A percentile compares a stretch with the other conserved stretches of the same genome.
phyloP scores from a whole-genome alignment of 805 yeast species.

The Candida multigemmis region DNA sequence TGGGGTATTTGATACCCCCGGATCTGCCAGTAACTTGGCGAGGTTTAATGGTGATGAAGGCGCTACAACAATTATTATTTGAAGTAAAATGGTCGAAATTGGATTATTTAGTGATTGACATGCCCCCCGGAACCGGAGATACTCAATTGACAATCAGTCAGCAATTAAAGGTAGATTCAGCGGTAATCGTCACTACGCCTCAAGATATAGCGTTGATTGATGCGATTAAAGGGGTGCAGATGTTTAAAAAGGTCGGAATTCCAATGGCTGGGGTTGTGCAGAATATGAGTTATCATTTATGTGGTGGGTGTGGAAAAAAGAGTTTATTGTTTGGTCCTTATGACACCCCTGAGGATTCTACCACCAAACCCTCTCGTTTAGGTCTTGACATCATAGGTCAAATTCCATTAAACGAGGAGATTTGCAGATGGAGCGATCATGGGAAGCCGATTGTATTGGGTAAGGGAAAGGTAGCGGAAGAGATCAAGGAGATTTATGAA shows the following conservation, averaged over 20 bases:
- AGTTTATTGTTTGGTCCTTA: too few relatives aligned
- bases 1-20: constrained; percentile 70
- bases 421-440: constrained; percentile 51
- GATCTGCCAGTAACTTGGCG: constrained; percentile 76
- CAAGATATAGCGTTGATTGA: constrained; percentile 80
- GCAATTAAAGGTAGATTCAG: constrained; percentile 67
- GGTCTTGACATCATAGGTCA: constrained; percentile 50
- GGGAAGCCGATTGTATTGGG: constrained; percentile 57
- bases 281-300: constrained; percentile 70
- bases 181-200: constrained; percentile 76
- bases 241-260: constrained; percentile 64
- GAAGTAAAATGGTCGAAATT: constrained; percentile 68
- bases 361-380: constrained; percentile 39
- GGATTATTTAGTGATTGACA: constrained; percentile 66
- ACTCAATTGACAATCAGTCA: constrained; percentile 79
- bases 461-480: constrained; percentile 2
- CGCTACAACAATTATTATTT: constrained; percentile 71
- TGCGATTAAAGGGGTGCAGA: constrained; percentile 69
- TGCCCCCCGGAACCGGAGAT: constrained; percentile 94
- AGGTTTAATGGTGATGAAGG: constrained; percentile 82
- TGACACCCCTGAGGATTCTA: too few relatives aligned
- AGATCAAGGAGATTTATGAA: background rate
- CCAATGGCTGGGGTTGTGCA: constrained; percentile 74
- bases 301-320: too few relatives aligned
- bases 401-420: constrained; percentile 55